Conservation (phyloP, 2,329 filamentous ascomycete genomes). For the Endoconidiophora laricicola region DNA sequence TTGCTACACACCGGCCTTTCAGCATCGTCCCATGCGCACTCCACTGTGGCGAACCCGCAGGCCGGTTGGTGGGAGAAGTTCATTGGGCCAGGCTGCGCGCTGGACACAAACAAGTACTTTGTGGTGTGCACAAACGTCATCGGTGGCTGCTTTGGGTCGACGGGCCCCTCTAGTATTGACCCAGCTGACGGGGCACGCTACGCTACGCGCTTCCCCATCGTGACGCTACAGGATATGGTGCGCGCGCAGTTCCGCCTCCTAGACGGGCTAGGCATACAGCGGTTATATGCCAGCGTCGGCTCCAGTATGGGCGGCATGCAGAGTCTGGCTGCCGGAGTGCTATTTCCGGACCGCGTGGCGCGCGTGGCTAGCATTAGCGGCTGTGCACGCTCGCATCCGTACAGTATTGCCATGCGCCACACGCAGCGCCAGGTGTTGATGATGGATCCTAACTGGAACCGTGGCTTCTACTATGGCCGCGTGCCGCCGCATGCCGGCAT, state of each 20-base stretch:
- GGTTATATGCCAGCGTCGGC: constrained; percentile 80
- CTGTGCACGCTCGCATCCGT: constrained; percentile 86
- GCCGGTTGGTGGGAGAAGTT: constrained; percentile 99
- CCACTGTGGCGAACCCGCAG: constrained; percentile 69
- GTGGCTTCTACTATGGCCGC: constrained; percentile 79
- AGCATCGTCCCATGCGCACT: constrained; percentile 93
- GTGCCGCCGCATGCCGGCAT: constrained; percentile 90
- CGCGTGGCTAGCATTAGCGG: constrained; percentile 81
- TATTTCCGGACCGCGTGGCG: constrained; percentile 69
- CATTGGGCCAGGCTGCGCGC: constrained; percentile 68
- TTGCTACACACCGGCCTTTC: constrained; percentile 86
- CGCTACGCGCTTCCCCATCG: constrained; percentile 84
- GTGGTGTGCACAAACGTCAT: constrained; percentile 94
- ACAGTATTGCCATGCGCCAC: constrained; percentile 97
- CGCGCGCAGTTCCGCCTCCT: constrained; percentile 83
- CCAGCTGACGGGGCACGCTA: constrained; percentile 78
- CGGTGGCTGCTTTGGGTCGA: constrained; percentile 90
- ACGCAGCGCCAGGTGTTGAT: constrained; percentile 94
- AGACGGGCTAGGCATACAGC: constrained; percentile 58
- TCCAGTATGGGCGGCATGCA: constrained; percentile 99
- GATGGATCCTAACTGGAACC: constrained; percentile 96
- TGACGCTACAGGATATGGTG: constrained; percentile 97
- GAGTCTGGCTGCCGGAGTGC: constrained; percentile 67
- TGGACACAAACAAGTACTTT: constrained; percentile 85
- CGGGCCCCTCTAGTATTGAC: constrained; percentile 74